A percentile compares a stretch with the other conserved stretches of the same genome.
Evolutionary conservation across 495 filamentous ascomycete genomes (phyloP).

Genomic region (Cryomyces minteri): DNA sequence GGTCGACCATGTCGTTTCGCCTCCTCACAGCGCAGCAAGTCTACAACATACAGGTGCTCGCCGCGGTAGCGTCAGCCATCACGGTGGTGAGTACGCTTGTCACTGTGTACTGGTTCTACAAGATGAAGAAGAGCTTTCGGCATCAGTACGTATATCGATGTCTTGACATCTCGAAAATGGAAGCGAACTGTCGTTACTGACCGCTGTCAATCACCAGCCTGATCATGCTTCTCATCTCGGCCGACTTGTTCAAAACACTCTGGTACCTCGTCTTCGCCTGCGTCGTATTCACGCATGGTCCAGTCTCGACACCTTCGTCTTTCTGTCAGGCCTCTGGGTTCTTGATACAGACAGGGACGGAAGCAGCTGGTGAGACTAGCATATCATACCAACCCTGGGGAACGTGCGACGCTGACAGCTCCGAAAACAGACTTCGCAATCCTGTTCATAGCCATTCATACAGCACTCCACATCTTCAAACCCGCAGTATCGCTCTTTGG

Average conservation of each 20-base stretch:
- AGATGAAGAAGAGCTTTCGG: constrained; percentile 55
- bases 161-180: not conserved
- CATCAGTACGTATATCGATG: constrained; percentile 37
- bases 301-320: constrained; percentile 26
- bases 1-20: too few relatives aligned
- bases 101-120: constrained; percentile 52
- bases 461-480: constrained; percentile 45
- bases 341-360: constrained; percentile 40
- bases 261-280: constrained; percentile 47
- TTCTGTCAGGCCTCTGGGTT: constrained; percentile 56
- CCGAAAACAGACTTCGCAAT: constrained; percentile 38
- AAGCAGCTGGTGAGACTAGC: constrained; percentile 31
- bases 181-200: constrained; percentile 8
- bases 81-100: constrained; percentile 31
- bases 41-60: constrained; percentile 12
- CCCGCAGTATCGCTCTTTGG: constrained; percentile 24
- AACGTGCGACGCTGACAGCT: constrained; percentile 1
- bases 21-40: constrained; percentile 6
- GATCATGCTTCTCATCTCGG: constrained; percentile 51
- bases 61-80: constrained; percentile 23
- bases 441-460: constrained; percentile 52
- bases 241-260: constrained; percentile 46
- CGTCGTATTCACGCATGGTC: constrained; percentile 26
- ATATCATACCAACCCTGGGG: not conserved
- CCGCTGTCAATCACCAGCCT: constrained; percentile 26